These are phyloP conservation scores for Plantago elongata DNA, from an alignment of 257 asterid genomes.

Conservation along the genomic window DNA sequence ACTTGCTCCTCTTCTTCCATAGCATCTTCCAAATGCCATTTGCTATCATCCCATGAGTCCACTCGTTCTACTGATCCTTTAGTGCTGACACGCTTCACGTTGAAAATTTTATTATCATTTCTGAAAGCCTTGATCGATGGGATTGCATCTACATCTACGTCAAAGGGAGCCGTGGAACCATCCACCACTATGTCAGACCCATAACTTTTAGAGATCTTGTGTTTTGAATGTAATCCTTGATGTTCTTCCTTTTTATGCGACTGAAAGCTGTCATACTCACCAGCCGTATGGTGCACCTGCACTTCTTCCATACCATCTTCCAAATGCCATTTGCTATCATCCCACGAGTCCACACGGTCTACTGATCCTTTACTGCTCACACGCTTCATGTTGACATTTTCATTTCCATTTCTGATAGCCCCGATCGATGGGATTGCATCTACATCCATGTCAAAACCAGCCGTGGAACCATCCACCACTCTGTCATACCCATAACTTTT, in stretches of 20 bases:
- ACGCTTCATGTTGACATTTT: conserved; percentile 34
- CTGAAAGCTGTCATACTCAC: conserved; percentile 14
- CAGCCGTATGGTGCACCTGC: conserved; percentile 26
- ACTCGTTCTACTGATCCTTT: conserved; percentile 36
- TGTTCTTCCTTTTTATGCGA: conserved; percentile 26
- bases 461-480: conserved; percentile 31
- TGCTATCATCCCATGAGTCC: conserved; percentile 20
- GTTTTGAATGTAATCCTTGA: conserved; percentile 29
- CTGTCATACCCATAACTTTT: conserved; percentile 39
- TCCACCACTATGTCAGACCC: conserved; percentile 36
- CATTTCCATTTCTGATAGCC: conserved; percentile 27
- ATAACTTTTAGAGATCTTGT: conserved; percentile 36
- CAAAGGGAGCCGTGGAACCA: conserved; percentile 36
- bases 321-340: conserved; percentile 23
- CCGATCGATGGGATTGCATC: conserved; percentile 42
- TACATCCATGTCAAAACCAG: conserved; percentile 52
- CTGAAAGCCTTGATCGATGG: conserved; percentile 29
- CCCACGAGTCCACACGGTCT: conserved; percentile 27
- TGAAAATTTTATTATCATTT: conserved; percentile 36
- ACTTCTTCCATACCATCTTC: conserved; percentile 29
- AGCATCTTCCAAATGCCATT: conserved; percentile 24
- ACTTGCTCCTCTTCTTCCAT: conserved; percentile 32
- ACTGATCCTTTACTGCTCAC: conserved; percentile 33
- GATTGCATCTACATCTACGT: conserved; percentile 49
- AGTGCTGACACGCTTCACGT: conserved; percentile 31